A percentile compares a stretch with the other conserved stretches of the same genome.
Conservation (phyloP, 192 early-diverging fungal genomes). For the Backusella morwellensis region DNA sequence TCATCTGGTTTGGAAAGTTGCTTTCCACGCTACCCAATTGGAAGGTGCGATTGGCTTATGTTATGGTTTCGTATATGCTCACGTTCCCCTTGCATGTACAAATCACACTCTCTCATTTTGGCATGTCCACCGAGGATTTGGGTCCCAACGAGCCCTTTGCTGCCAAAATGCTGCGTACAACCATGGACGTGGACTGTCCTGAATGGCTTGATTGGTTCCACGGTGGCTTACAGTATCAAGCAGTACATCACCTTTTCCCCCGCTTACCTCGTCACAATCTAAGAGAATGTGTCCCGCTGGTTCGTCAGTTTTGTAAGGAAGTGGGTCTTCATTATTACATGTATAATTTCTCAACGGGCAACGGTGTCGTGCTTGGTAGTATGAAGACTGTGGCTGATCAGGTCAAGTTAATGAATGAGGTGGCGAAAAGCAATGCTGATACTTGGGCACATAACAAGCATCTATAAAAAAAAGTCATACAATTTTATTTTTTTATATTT, state of each 20-base stretch:
- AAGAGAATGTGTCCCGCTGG: slow-evolving; percentile 62
- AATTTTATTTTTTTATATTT: not conserved
- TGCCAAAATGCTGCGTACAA: slow-evolving; percentile 84
- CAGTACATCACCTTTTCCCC: slow-evolving; percentile 95
- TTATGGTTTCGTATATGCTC: slow-evolving; percentile 76
- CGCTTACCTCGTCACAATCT: slow-evolving; percentile 91
- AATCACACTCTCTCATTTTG: slow-evolving; percentile 96
- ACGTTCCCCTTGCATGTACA: slow-evolving; percentile 91
- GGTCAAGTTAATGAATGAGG: slow-evolving; percentile 50
- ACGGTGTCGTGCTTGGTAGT: slow-evolving; percentile 68
- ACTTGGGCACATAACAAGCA: slow-evolving; percentile 13
- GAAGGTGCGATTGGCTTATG: slow-evolving; percentile 57
- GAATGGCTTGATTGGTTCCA: slow-evolving; percentile 96
- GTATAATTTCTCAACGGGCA: slow-evolving; percentile 82
- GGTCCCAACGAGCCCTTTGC: slow-evolving; percentile 79
- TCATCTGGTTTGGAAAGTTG: slow-evolving; percentile 75
- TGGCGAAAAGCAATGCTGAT: slow-evolving; percentile 43
- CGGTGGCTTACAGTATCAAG: slow-evolving; percentile 95
- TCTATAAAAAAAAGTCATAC: not conserved
- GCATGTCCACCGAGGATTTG: slow-evolving; percentile 80
- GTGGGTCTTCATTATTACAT: slow-evolving; percentile 72
- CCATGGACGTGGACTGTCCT: slow-evolving; percentile 96
- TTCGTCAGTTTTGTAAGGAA: slow-evolving; percentile 75
- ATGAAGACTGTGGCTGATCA: slow-evolving; percentile 82
- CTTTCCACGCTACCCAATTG: slow-evolving; percentile 71